phyloP scores from a whole-genome alignment of 1,284 basidiomycete genomes.

The Sphagnurus paluster region DNA sequence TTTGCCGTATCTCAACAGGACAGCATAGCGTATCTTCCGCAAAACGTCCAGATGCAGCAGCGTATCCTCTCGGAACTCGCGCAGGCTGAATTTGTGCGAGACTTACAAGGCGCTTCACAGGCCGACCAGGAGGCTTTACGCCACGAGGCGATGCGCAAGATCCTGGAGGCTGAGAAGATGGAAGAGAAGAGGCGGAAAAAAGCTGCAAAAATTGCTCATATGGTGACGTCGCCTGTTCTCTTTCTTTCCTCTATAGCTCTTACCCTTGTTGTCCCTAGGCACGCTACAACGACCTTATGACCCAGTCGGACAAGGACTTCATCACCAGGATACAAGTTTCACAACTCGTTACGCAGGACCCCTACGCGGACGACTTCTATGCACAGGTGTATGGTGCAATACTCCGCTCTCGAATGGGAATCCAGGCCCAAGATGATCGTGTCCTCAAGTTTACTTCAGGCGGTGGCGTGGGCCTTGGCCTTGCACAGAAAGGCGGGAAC shows the following conservation, averaged over 20 bases:
- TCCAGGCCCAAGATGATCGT: constrained; percentile 68
- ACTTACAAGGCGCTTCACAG: constrained; percentile 52
- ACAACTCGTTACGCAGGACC: constrained; percentile 94
- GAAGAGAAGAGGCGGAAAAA: constrained; percentile 81
- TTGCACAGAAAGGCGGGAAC: constrained; percentile 63
- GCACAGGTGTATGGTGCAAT: constrained; percentile 94
- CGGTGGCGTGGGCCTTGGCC: constrained; percentile 80
- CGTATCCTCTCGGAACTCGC: constrained; percentile 70
- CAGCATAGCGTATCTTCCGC: constrained; percentile 49
- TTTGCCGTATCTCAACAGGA: constrained; percentile 42
- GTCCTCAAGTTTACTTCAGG: constrained; percentile 82
- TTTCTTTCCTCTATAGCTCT: constrained; percentile 5
- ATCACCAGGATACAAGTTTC: constrained; percentile 99
- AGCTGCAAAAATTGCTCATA: constrained; percentile 82
- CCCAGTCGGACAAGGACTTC: constrained; percentile 98
- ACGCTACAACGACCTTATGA: constrained; percentile 98
- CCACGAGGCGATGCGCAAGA: constrained; percentile 81
- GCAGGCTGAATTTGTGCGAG: constrained; percentile 64
- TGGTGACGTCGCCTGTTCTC: constrained; percentile 48
- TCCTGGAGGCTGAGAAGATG: constrained; percentile 83
- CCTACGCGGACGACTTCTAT: constrained; percentile 98
- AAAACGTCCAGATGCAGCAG: constrained; percentile 71
- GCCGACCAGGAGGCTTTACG: constrained; percentile 70
- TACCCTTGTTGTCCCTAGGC: constrained; percentile 55
- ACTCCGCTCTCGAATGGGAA: constrained; percentile 73